Percentiles rank a stretch among this genome's conserved stretches.
Conservation (phyloP, 805 yeast genomes). For the Candida loeiensis region DNA sequence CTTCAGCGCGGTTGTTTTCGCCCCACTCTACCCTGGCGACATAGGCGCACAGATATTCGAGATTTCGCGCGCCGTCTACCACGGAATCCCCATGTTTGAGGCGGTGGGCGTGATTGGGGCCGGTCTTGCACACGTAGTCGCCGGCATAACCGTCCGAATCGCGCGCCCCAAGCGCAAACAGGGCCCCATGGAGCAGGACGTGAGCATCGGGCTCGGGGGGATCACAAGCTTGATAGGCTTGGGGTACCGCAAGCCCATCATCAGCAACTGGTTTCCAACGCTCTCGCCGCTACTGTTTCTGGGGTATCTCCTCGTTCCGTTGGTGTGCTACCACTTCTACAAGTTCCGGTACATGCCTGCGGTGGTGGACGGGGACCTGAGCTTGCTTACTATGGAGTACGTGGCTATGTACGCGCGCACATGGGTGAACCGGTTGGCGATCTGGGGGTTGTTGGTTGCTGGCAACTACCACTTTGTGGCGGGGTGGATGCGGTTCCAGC, state of each 20-base stretch:
- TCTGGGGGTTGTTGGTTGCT: slow-evolving; percentile 32
- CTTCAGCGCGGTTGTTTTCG: slow-evolving; percentile 47
- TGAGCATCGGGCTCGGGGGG: slow-evolving; percentile 57
- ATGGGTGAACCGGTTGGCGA: slow-evolving; percentile 25
- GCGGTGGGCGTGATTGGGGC: slow-evolving; percentile 45
- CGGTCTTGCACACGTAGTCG: slow-evolving; percentile 44
- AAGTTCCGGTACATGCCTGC: slow-evolving; percentile 50
- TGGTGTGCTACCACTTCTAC: slow-evolving; percentile 44
- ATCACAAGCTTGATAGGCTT: slow-evolving; percentile 52
- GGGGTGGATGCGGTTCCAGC: slow-evolving; percentile 50
- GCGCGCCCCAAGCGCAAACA: neutral
- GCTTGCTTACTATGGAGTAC: slow-evolving; percentile 50
- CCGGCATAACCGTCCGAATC: slow-evolving; percentile 50
- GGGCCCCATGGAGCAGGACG: slow-evolving; percentile 7
- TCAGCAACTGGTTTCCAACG: slow-evolving; percentile 40
- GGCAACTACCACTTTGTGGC: slow-evolving; percentile 52
- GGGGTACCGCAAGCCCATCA: slow-evolving; percentile 48
- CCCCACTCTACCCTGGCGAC: slow-evolving; percentile 43
- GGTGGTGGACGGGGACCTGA: slow-evolving; percentile 62
- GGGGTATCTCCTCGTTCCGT: slow-evolving; percentile 52
- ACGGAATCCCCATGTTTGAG: slow-evolving; percentile 48
- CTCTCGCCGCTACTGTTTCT: slow-evolving; percentile 55
- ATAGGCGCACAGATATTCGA: slow-evolving; percentile 53
- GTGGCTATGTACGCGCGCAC: slow-evolving; percentile 38
- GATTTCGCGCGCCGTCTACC: slow-evolving; percentile 61